Base-by-base conservation (phyloP, 768 basidiomycete species). In the Tulasnella sp. region DNA sequence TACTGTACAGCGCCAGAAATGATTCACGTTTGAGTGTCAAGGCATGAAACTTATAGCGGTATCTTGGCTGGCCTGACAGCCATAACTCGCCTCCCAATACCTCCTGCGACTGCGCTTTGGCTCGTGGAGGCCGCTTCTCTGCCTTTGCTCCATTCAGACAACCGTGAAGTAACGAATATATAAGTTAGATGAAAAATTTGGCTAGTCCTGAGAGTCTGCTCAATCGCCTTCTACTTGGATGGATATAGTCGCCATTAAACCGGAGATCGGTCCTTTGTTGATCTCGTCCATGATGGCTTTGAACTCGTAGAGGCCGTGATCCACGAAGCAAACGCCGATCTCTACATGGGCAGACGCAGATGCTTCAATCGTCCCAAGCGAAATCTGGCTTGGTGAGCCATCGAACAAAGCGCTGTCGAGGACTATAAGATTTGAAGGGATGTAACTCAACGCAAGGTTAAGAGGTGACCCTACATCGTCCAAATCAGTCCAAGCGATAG, bases 291-390 rank as follows among this genome's bases (percentile, higher is more conserved):
- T 65, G 19, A 58, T 49, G n/a, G 48, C 58, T 3, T 60, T 60
- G 27, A 81, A 65, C 56, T 76, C 74, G 61, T 88, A 92, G 53
- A 73, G 70, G 8, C 90, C 90, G 47, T 74, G 74, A 11, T 86
- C 77, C 19, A 92, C 77, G 70, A 94, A 89, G 65, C 84, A 86
- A 11, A 93, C 62, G 1, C 82, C 77, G 0, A 79, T 72, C 47
- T 82, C 77, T 3, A 83, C 65, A 34, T 77, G 74, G 32, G 72
- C 71, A 13, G 77, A 75, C 62, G 79, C 78, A 1, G 82, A 84
- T 21, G 70, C 70, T 45, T 75, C 75, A 51, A 94, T 68, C n/a
- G 74, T 74, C 2, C 87, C 87, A 3, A 92, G 63, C 2, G 82
- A 75, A 24, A 89, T 74, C 51, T 84, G 80, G 8, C 74, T 73